Evolutionary conservation across 2,329 filamentous ascomycete species (phyloP), one percentile per base, ranked within the genome.

Genomic region (Ophiocordyceps sinensis): DNA sequence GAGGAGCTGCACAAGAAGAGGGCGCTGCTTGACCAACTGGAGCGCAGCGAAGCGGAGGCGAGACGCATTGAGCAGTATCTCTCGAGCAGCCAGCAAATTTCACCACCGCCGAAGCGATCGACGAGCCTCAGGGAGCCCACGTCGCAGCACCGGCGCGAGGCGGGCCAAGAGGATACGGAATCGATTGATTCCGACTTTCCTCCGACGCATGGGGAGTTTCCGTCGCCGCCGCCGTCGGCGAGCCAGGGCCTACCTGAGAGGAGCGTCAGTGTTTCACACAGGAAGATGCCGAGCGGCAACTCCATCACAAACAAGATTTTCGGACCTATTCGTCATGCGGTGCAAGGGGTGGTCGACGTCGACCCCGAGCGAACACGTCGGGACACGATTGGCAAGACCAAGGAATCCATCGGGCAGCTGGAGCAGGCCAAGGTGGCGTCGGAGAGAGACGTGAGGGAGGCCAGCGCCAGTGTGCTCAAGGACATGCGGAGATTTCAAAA

Each of bases 151-250:
- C 66, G 67, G 43, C 65, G 71, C 45, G 75, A 81, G 43, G 70
- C 69, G 40, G 70, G 71, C 51, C 64, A 67, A 55, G 84, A 89
- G 44, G 86, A 94, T 52, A 85, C 86, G 2, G 84, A 83, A 26
- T 94, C 86, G 1, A 87, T 95, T 44, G 91, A 98, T 59, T 94
- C 88, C 0, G 91, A 96, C 58, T 98, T 98, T 48, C 88, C 89
- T 3, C 84, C 87, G 1, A 93, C 83, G 1, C 85, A 93, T 53
- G 82, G 82, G 34, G 85, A 91, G 43, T 63, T 74, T 29, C 49
- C 59, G 15, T 68, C 77, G 1, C 68, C 74, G n/a, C 67, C 70
- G 17, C 77, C 82, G n/a, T 82, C 85, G 17, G 79, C 83, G 32
- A 77, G 78, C 45, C 82, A 94, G 55, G 82, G 82, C 14, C 67